Conservation (phyloP, 768 basidiomycete genomes). For the Suillus lakei region DNA sequence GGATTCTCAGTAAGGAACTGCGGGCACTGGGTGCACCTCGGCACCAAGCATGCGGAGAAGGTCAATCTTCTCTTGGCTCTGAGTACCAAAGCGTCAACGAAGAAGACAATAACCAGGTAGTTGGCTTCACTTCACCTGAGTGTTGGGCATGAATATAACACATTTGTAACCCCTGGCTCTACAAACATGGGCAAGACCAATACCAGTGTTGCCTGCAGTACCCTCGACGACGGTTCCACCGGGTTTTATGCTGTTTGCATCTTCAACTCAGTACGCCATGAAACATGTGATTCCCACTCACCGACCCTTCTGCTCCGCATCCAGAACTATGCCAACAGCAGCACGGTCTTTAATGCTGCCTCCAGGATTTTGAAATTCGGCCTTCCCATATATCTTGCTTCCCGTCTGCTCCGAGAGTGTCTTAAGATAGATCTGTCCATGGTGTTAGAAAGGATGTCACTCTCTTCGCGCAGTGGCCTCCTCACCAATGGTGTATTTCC, state of each 20-base stretch:
- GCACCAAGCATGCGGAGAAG: constrained; percentile 96
- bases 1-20: constrained; percentile 97
- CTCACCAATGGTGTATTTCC: constrained; percentile 93
- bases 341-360: constrained; percentile 98
- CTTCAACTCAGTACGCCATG: not conserved
- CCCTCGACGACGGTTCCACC: constrained; percentile 99
- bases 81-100: not conserved
- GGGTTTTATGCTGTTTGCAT: constrained; percentile 64
- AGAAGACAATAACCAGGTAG: not conserved
- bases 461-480: constrained; percentile 3
- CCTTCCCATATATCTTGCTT: constrained; percentile 88
- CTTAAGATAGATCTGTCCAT: constrained; percentile 77
- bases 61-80: constrained; percentile 99
- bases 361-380: constrained; percentile 98
- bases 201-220: constrained; percentile 98
- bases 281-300: constrained; percentile 41
- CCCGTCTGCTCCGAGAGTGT: constrained; percentile 82
- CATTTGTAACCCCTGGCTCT: constrained; percentile 92
- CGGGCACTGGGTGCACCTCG: constrained; percentile 94
- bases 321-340: constrained; percentile 83
- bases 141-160: constrained; percentile 99
- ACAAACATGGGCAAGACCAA: constrained; percentile 95
- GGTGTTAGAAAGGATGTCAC: constrained; percentile 9
- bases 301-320: constrained; percentile 87
- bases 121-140: constrained; percentile 61